phyloP scores from a whole-genome alignment of 2,329 filamentous ascomycete species.

The Exophiala viscosa region DNA sequence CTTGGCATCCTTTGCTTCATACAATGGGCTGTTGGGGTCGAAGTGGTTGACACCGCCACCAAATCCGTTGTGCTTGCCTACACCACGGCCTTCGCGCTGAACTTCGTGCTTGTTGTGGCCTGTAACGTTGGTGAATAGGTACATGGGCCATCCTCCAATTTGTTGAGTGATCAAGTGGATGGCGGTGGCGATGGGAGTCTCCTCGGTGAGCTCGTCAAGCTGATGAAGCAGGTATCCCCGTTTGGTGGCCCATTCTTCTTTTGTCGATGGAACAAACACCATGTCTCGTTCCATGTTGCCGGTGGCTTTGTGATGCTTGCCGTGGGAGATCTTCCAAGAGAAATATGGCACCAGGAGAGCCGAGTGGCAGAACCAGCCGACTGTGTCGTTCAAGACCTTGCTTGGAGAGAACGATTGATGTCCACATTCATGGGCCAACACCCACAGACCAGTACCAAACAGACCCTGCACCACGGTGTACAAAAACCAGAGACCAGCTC shows the following conservation, averaged over 20 bases:
- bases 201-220: constrained; percentile 83
- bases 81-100: constrained; percentile 88
- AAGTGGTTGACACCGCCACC: constrained; percentile 91
- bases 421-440: constrained; percentile 95
- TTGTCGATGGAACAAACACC: constrained; percentile 95
- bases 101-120: constrained; percentile 92
- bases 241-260: constrained; percentile 72
- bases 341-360: constrained; percentile 91
- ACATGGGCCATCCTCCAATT: constrained; percentile 87
- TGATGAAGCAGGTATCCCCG: constrained; percentile 74
- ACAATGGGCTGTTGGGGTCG: constrained; percentile 79
- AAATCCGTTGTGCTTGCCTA: constrained; percentile 83
- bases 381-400: constrained; percentile 82
- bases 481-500: constrained; percentile 62
- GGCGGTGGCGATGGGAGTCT: constrained; percentile 82
- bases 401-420: constrained; percentile 96
- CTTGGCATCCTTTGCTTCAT: constrained; percentile 85
- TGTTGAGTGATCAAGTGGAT: constrained; percentile 76
- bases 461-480: constrained; percentile 84
- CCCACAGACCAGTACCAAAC: constrained; percentile 91
- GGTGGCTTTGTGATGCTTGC: constrained; percentile 99
- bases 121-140: constrained; percentile 86
- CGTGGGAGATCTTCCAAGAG: constrained; percentile 98
- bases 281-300: constrained; percentile 97
- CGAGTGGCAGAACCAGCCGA: constrained; percentile 89